A percentile compares a stretch with the other conserved stretches of the same genome.
These are phyloP conservation scores for Trapa incisa DNA, from an alignment of 345 rosid species.

Conservation along the genomic window DNA sequence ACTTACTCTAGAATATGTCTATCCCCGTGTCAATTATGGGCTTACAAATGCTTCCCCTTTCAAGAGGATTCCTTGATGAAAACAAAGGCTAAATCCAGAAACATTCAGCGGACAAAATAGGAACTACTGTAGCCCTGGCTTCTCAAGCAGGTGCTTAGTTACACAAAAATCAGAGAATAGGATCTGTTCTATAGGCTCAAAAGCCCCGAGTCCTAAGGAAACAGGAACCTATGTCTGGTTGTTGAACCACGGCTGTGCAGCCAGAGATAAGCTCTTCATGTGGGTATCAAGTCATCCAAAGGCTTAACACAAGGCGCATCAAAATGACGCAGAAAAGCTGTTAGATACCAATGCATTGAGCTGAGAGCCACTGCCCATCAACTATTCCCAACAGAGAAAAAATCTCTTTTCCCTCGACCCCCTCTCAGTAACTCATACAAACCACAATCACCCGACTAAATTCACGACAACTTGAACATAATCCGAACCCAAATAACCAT, in stretches of 20 bases:
- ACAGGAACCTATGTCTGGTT: too few relatives aligned
- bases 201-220: too few relatives aligned
- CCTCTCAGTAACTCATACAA: neutral
- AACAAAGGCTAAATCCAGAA: neutral
- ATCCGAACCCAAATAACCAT: neutral
- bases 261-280: neutral
- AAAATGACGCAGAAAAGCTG: neutral
- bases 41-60: neutral
- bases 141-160: neutral
- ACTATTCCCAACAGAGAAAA: neutral
- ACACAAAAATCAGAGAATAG: neutral
- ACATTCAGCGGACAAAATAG: neutral
- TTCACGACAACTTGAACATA: neutral
- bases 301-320: neutral
- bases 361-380: neutral
- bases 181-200: too few relatives aligned
- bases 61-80: neutral
- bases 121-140: neutral
- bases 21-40: neutral
- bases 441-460: neutral
- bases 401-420: neutral
- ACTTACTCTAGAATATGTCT: neutral
- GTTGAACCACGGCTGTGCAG: too few relatives aligned
- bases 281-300: too few relatives aligned
- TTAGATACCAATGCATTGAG: neutral